Conservation (phyloP, 768 basidiomycete species). For the Suillus cothurnatus region DNA sequence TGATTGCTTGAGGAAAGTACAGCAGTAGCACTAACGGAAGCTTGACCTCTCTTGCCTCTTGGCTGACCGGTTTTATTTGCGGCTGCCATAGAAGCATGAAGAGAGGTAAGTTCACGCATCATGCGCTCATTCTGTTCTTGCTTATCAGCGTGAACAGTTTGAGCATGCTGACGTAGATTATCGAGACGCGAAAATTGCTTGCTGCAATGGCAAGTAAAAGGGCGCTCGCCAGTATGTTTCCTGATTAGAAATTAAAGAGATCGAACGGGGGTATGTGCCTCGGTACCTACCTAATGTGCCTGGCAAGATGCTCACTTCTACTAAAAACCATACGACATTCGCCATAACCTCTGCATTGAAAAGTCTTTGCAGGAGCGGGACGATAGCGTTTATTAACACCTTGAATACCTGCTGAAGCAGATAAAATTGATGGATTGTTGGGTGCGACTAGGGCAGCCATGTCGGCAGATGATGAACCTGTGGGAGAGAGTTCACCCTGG, state of each 20-base stretch:
- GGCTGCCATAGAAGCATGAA: conserved; percentile 81
- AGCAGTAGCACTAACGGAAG: conserved; percentile 21
- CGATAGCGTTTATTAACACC: conserved; percentile 67
- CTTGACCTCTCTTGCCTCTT: conserved; percentile 42
- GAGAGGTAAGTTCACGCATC: conserved; percentile 86
- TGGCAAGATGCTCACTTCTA: conserved; percentile 91
- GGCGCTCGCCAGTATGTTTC: conserved; percentile 97
- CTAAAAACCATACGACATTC: conserved; percentile 98
- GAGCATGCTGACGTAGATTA: conserved; percentile 95
- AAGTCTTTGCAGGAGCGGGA: conserved; percentile 88
- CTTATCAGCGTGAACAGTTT: conserved; percentile 97
- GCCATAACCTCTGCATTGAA: conserved; percentile 93
- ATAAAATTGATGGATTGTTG: conserved; percentile 24
- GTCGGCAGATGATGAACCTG: conserved; percentile 15
- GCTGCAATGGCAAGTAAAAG: conserved; percentile 93
- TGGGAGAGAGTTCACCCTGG: conserved; percentile 11
- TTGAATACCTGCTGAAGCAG: conserved; percentile 13
- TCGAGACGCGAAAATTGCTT: conserved; percentile 96
- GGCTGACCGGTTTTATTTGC: conserved; percentile 42
- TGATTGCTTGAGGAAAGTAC: conserved; percentile 22
- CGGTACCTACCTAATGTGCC: conserved; percentile 84
- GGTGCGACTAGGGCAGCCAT: conserved; percentile 39
- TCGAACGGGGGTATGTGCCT: conserved; percentile 26
- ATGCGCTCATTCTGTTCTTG: conserved; percentile 85
- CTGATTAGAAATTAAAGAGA: conserved; percentile 46